Evolutionary conservation across 768 basidiomycete genomes (phyloP), one percentile per base, ranked within the genome.

Genomic region (Sporobolomyces roseus): DNA sequence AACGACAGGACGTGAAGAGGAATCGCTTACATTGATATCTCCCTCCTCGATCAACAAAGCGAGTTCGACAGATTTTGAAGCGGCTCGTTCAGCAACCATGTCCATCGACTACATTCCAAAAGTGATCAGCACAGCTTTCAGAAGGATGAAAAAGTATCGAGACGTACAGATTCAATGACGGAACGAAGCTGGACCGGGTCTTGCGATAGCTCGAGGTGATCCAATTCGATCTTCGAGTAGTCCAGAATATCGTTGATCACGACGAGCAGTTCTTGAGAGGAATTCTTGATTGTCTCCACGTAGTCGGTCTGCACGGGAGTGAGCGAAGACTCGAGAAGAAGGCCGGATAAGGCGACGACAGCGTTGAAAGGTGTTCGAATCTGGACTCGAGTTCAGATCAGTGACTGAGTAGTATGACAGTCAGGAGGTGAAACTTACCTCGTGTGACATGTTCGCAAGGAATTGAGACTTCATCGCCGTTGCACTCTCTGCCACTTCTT

Each of bases 351-450:
- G 3, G 65, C 68, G 33, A 73, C 67, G 38, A 73, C 68, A 25
- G 68, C 68, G 50, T 73, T 73, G 68, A 73, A 73, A 0, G 72
- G 72, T 21, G 72, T 73, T 1, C 72, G 61, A 29, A 73, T 73
- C 45, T 68, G 19, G 9, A 36, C 52, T 41, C 38, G 17, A 41
- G 38, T 41, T n/a, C 38, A 41, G 38, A 9, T 41, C 38, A 41
- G 17, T 41, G 38, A 9, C 38, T 41, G 38, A 38, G 13, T 6
- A 46, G 38, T 13, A 2, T 41, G 23, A 8, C 21, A 30, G 45
- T 48, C 43, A 29, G 19, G 6, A 17, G 32, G 2, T 14, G n/a
- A 9, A 27, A 35, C 62, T 7, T n/a, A 54, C 62, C 62, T 70
- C 69, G 67, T 69, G 67, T 14, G 56, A 60, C 67, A 70, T 70